A percentile compares a stretch with the other conserved stretches of the same genome.
phyloP scores from a whole-genome alignment of 371 early-diverging fungal genomes.

The Chytridiales sp. region DNA sequence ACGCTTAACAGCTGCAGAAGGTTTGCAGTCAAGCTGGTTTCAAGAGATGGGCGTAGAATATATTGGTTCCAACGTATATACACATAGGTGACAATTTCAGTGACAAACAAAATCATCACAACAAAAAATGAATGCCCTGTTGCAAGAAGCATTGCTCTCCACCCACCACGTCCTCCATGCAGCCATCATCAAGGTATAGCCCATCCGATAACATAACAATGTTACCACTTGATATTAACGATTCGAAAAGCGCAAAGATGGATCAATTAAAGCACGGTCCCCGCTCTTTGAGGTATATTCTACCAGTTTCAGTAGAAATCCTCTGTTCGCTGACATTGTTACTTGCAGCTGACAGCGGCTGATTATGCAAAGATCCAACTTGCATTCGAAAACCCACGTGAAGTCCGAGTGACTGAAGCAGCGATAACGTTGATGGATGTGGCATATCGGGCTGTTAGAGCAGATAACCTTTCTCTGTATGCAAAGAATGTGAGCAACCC shows the following conservation, averaged over 20 bases:
- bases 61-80: too few species aligned
- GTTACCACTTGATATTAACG: background rate
- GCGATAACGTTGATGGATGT: constrained; percentile 42
- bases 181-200: constrained; percentile 38
- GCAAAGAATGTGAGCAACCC: constrained; percentile 41
- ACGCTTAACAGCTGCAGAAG: too few species aligned
- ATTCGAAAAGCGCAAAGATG: constrained; percentile 40
- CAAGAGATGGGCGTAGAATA: too few species aligned
- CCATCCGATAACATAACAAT: background rate
- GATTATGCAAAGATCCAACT: constrained; percentile 37
- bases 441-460: constrained; percentile 43
- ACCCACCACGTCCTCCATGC: constrained; percentile 47
- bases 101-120: constrained; percentile 62
- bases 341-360: constrained; percentile 21
- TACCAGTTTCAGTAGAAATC: background rate
- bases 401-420: constrained; percentile 39
- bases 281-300: constrained; percentile 36
- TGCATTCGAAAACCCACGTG: constrained; percentile 44
- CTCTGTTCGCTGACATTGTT: background rate
- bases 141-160: constrained; percentile 47
- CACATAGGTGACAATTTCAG: too few species aligned
- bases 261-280: constrained; percentile 48
- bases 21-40: too few species aligned
- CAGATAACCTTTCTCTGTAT: constrained; percentile 46
- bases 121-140: constrained; percentile 43